phyloP scores from a whole-genome alignment of 2,329 filamentous ascomycete species.

The Septoria petroselini region DNA sequence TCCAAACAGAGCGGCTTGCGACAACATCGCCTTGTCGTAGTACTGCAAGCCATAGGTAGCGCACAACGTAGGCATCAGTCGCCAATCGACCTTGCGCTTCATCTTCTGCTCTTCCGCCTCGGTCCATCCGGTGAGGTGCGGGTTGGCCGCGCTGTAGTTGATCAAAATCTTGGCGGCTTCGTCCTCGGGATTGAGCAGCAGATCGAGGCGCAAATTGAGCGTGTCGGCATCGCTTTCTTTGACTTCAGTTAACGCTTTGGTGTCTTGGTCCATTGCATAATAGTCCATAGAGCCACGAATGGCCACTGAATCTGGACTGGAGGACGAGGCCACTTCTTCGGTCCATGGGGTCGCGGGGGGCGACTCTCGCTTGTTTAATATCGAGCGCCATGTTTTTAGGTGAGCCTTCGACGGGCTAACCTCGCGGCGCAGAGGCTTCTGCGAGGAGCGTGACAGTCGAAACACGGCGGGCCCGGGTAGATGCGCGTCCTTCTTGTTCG shows the following conservation, averaged over 20 bases:
- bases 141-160: conserved; percentile 14
- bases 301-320: background rate
- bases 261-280: conserved; percentile 11
- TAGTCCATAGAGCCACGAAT: conserved; percentile 1
- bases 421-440: background rate
- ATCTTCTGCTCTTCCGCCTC: conserved; percentile 45
- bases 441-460: background rate
- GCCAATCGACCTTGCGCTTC: conserved; percentile 44
- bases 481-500: background rate
- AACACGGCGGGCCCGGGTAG: background rate
- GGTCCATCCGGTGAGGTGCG: conserved; percentile 39
- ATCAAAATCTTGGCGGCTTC: conserved; percentile 19
- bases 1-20: conserved; percentile 50
- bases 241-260: conserved; percentile 7
- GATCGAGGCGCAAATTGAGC: conserved; percentile 3
- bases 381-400: background rate
- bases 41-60: conserved; percentile 50
- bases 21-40: conserved; percentile 55
- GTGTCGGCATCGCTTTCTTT: conserved; percentile 7
- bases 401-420: background rate
- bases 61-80: conserved; percentile 49
- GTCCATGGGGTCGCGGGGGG: background rate
- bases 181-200: conserved; percentile 12
- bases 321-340: background rate
- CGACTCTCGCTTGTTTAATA: background rate